phyloP scores from a whole-genome alignment of 495 filamentous ascomycete species.

The Parachaetomium inaequale region DNA sequence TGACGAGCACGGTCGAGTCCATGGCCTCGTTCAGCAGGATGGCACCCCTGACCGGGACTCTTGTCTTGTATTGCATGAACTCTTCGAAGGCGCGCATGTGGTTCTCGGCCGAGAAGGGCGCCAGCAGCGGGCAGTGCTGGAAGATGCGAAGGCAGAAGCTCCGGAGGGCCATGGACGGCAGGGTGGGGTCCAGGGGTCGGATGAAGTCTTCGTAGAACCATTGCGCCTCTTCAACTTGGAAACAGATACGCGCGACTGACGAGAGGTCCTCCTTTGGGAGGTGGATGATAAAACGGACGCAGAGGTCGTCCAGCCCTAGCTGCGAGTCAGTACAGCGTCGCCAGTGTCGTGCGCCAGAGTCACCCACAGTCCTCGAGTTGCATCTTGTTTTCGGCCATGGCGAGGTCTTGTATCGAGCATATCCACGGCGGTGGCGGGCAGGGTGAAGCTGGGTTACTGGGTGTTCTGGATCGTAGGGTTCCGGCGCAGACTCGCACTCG shows the following conservation, averaged over 20 bases:
- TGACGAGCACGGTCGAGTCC: constrained; percentile 88
- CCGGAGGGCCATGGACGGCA: constrained; percentile 80
- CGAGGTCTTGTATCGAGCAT: constrained; percentile 38
- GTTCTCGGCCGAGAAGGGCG: constrained; percentile 69
- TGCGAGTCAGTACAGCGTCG: constrained; percentile 6
- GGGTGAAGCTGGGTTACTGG: not conserved
- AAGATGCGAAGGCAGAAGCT: constrained; percentile 85
- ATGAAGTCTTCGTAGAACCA: constrained; percentile 99
- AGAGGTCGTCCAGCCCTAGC: constrained; percentile 90
- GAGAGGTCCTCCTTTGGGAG: constrained; percentile 84
- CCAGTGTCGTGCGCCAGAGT: not conserved
- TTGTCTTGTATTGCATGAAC: constrained; percentile 89
- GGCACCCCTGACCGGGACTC: constrained; percentile 88
- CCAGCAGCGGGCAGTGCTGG: constrained; percentile 83
- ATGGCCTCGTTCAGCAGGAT: constrained; percentile 88
- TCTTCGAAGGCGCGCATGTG: constrained; percentile 79
- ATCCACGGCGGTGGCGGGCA: constrained; percentile 21
- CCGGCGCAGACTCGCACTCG: not conserved
- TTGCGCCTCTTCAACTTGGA: constrained; percentile 98
- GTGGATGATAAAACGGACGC: constrained; percentile 94
- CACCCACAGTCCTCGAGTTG: constrained; percentile 81
- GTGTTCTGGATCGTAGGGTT: not conserved
- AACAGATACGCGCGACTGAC: constrained; percentile 89
- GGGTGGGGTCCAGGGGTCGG: constrained; percentile 75
- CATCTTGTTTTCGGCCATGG: constrained; percentile 77